These are phyloP conservation scores for Posidonia australis DNA, from an alignment of 106 monocot species.

Conservation along the genomic window DNA sequence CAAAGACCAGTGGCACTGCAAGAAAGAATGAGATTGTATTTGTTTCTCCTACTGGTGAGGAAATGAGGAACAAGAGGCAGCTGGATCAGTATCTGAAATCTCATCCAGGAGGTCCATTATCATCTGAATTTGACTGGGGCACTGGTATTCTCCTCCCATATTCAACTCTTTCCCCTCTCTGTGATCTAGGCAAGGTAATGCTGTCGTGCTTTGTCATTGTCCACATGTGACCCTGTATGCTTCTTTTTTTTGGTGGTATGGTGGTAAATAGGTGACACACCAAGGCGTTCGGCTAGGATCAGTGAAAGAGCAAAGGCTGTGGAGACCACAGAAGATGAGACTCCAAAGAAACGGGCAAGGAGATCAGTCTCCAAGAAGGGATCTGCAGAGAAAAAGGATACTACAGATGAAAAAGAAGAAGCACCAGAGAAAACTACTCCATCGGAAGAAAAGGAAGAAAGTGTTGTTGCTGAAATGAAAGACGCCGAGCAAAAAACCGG, in stretches of 20 bases:
- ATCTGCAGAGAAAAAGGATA: slow-evolving; percentile 23
- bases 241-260: not conserved
- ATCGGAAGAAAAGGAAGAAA: slow-evolving; percentile 1
- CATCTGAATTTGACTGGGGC: slow-evolving; percentile 74
- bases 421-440: not conserved
- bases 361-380: slow-evolving; percentile 38
- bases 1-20: no score
- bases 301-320: slow-evolving; percentile 46
- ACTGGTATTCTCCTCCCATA: slow-evolving; percentile 29
- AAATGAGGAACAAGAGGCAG: slow-evolving; percentile 60
- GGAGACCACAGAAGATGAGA: slow-evolving; percentile 33
- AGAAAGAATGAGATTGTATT: slow-evolving; percentile 5
- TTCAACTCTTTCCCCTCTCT: not conserved
- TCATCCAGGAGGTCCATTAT: slow-evolving; percentile 47
- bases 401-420: slow-evolving; percentile 11
- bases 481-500: not conserved
- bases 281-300: slow-evolving; percentile 59
- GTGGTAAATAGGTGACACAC: slow-evolving; percentile 47
- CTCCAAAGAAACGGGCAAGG: slow-evolving; percentile 36
- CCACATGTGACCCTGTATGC: not conserved
- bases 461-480: slow-evolving; percentile 5
- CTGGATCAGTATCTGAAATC: slow-evolving; percentile 48
- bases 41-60: slow-evolving; percentile 64
- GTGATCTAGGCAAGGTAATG: not conserved
- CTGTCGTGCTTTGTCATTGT: not conserved